phyloP scores from a whole-genome alignment of 345 rosid genomes.

The Acer negundo region DNA sequence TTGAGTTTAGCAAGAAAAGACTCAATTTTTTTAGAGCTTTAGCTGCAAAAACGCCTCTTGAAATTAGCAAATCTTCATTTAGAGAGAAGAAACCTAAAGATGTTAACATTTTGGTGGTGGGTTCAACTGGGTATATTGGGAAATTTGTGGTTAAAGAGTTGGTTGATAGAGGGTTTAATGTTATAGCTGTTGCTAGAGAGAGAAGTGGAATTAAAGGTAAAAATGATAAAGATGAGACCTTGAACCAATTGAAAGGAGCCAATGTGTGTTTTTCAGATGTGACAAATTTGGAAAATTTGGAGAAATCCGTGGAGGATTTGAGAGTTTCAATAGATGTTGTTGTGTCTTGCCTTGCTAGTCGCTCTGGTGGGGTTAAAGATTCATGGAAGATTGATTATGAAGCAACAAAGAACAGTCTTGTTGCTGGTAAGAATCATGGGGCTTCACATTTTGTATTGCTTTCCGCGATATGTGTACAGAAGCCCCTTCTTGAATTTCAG shows the following conservation, averaged over 20 bases:
- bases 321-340: slow-evolving; percentile 69
- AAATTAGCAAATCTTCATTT: slow-evolving; percentile 42
- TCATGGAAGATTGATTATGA: slow-evolving; percentile 95
- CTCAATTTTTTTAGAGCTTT: slow-evolving; percentile 43
- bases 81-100: slow-evolving; percentile 63
- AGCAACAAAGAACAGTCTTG: slow-evolving; percentile 83
- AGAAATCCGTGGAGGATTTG: slow-evolving; percentile 48
- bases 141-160: slow-evolving; percentile 82
- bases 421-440: slow-evolving; percentile 75
- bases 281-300: slow-evolving; percentile 51
- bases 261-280: slow-evolving; percentile 88
- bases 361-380: slow-evolving; percentile 83
- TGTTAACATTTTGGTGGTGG: slow-evolving; percentile 74
- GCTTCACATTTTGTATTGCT: slow-evolving; percentile 85
- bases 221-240: slow-evolving; percentile 62
- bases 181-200: slow-evolving; percentile 80
- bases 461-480: slow-evolving; percentile 93
- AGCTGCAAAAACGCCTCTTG: slow-evolving; percentile 35
- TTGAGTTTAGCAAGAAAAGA: slow-evolving; percentile 33
- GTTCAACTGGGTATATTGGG: slow-evolving; percentile 95
- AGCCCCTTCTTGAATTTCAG: slow-evolving; percentile 87
- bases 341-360: slow-evolving; percentile 92
- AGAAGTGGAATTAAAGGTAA: slow-evolving; percentile 76
- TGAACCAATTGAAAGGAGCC: slow-evolving; percentile 61
- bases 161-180: slow-evolving; percentile 79